These are phyloP conservation scores for Dryas octopetala DNA, from an alignment of 306 rosid species.

Conservation along the genomic window DNA sequence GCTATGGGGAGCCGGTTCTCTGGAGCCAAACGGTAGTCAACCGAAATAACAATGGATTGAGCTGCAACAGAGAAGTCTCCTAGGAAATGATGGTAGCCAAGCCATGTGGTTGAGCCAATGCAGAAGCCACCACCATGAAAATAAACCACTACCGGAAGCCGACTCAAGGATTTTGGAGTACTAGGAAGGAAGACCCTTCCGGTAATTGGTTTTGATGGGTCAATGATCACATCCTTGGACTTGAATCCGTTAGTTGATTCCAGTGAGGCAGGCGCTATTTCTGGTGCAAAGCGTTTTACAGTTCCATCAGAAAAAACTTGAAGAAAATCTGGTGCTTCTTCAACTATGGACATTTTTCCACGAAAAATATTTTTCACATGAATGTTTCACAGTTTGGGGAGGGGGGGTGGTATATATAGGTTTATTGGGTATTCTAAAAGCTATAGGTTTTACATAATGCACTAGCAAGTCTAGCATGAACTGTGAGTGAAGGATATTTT, in stretches of 20 bases:
- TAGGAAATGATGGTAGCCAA: conserved; percentile 72
- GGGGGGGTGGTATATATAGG: not conserved
- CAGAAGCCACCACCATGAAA: conserved; percentile 95
- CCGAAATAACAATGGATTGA: conserved; percentile 51
- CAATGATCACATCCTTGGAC: conserved; percentile 62
- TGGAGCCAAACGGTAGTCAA: conserved; percentile 84
- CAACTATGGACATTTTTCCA: conserved; percentile 53
- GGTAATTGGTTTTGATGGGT: conserved; percentile 50
- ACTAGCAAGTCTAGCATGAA: not conserved
- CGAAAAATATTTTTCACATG: not conserved
- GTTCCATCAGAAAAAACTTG: conserved; percentile 66
- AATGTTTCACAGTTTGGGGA: not conserved
- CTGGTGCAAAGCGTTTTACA: conserved; percentile 64
- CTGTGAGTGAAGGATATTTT: not conserved
- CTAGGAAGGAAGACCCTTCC: conserved; percentile 70
- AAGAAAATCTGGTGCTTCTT: conserved; percentile 60
- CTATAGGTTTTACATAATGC: not conserved
- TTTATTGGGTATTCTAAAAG: not conserved
- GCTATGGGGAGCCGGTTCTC: conserved; percentile 70
- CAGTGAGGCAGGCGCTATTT: conserved; percentile 31
- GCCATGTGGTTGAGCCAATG: conserved; percentile 84
- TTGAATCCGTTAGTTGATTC: conserved; percentile 40
- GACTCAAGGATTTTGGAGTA: not conserved
- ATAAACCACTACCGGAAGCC: conserved; percentile 65
- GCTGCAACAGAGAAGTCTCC: conserved; percentile 52